phyloP scores from a whole-genome alignment of 2,329 filamentous ascomycete species.

The Scedosporium minutisporum region DNA sequence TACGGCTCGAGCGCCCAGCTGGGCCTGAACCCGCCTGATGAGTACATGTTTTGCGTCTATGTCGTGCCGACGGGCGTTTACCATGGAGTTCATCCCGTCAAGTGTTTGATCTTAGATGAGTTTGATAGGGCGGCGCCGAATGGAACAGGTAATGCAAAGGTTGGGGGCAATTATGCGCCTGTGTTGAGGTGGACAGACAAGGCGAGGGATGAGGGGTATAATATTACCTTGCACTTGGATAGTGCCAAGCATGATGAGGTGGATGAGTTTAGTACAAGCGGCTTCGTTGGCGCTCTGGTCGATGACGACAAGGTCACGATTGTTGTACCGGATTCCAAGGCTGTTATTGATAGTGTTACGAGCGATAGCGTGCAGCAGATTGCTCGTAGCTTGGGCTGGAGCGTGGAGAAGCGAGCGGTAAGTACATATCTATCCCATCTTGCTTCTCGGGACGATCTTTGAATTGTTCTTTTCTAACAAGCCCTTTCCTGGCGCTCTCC shows the following conservation, averaged over 20 bases:
- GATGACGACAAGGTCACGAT: constrained; percentile 53
- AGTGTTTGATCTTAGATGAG: constrained; percentile 78
- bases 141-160: constrained; percentile 83
- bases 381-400: constrained; percentile 70
- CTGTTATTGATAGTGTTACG: constrained; percentile 80
- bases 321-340: constrained; percentile 78
- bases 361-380: constrained; percentile 70
- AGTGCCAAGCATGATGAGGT: constrained; percentile 74
- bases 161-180: constrained; percentile 93
- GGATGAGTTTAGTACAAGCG: constrained; percentile 92
- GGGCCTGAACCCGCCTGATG: constrained; percentile 76
- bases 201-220: constrained; percentile 68
- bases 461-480: not conserved
- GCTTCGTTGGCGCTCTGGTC: constrained; percentile 72
- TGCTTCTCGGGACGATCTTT: too few species aligned
- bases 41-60: constrained; percentile 85
- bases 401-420: constrained; percentile 65
- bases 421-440: constrained; percentile 16
- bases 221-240: constrained; percentile 92
- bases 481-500: not conserved
- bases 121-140: constrained; percentile 91
- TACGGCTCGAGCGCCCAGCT: constrained; percentile 84
- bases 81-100: constrained; percentile 81
- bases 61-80: constrained; percentile 90
- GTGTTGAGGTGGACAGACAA: constrained; percentile 81